phyloP scores from a whole-genome alignment of 2,329 filamentous ascomycete species.

The Ceratocystis harringtonii region DNA sequence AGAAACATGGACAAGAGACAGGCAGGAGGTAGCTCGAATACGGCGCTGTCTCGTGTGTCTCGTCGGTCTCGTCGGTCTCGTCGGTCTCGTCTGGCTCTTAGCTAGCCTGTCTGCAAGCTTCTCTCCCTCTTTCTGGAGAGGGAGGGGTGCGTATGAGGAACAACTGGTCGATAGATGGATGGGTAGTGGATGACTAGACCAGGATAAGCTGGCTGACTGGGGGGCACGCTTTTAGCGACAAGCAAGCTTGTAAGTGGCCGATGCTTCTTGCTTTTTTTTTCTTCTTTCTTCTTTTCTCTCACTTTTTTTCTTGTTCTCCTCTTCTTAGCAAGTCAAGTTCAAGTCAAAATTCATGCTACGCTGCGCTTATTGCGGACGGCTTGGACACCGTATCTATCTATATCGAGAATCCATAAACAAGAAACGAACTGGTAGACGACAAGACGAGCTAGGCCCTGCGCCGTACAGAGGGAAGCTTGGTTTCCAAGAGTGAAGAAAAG shows the following conservation, averaged over 20 bases:
- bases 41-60: neutral
- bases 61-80: no score
- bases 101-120: neutral
- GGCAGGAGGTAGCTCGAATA: neutral
- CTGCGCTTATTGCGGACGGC: neutral
- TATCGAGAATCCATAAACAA: neutral
- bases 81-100: neutral
- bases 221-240: neutral
- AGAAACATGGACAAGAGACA: neutral
- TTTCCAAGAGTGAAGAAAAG: neutral
- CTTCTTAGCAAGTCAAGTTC: neutral
- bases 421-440: neutral
- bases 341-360: neutral
- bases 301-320: neutral
- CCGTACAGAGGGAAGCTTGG: neutral
- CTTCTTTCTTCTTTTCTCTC: neutral
- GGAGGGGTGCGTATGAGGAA: neutral
- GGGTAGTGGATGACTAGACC: neutral
- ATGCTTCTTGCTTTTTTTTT: neutral
- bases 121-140: neutral
- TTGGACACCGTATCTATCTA: neutral
- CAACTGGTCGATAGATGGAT: neutral
- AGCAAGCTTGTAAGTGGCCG: constrained; percentile 5
- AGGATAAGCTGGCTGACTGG: neutral
- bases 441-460: neutral